These are phyloP conservation scores for Pseudocercospora pini-densiflorae DNA, from an alignment of 2,329 filamentous ascomycete genomes.

Conservation along the genomic window DNA sequence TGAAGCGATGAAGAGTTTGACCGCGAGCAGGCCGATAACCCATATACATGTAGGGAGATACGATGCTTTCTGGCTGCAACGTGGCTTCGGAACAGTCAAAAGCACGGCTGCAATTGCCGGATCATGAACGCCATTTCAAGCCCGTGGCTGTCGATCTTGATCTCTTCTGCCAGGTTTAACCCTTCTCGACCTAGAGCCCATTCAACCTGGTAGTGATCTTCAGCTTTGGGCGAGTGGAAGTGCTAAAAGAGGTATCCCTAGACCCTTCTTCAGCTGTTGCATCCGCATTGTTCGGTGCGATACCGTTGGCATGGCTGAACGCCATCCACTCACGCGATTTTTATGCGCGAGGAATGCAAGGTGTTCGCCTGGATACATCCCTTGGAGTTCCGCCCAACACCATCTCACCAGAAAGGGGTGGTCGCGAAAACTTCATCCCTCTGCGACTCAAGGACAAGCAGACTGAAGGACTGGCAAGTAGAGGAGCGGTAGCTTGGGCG, in stretches of 20 bases:
- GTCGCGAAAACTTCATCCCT: not conserved
- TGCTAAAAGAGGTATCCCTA: constrained; percentile 1
- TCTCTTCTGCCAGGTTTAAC: constrained; percentile 3
- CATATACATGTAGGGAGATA: not conserved
- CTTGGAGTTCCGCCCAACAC: not conserved
- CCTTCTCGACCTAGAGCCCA: constrained; percentile 3
- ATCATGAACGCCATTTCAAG: constrained; percentile 9
- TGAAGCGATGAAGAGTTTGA: not conserved
- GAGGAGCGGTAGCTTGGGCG: not conserved
- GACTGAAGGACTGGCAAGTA: not conserved
- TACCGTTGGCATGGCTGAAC: constrained; percentile 6
- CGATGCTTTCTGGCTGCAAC: not conserved
- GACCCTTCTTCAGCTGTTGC: not conserved
- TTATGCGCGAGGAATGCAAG: constrained; percentile 8
- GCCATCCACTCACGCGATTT: constrained; percentile 5
- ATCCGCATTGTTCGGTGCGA: not conserved
- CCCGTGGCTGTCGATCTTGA: constrained; percentile 17
- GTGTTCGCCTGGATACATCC: constrained; percentile 5
- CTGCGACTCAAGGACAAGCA: not conserved
- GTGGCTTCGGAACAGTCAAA: not conserved
- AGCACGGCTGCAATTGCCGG: constrained; percentile 13
- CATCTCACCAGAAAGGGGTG: not conserved
- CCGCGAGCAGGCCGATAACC: not conserved
- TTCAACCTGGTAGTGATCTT: constrained; percentile 14
- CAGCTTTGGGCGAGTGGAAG: not conserved